Evolutionary conservation across 176 grass and related monocot species (phyloP).

Genomic region (Avena atlantica): DNA sequence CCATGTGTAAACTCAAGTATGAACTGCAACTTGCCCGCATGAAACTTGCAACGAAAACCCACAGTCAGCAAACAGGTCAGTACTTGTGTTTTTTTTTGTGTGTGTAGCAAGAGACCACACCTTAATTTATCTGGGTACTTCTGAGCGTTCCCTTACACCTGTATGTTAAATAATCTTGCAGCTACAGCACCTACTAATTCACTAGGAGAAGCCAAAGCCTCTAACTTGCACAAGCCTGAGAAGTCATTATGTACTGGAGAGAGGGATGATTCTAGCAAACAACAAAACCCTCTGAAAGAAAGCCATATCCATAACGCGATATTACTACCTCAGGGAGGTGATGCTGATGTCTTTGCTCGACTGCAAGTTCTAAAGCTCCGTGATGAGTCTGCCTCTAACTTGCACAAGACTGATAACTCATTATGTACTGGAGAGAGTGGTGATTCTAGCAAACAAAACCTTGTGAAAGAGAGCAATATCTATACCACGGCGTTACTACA

Average conservation of each 20-base stretch:
- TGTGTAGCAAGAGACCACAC: background rate
- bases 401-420: background rate
- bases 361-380: slow-evolving; percentile 42
- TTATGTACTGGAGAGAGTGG: background rate
- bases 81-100: background rate
- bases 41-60: slow-evolving; percentile 20
- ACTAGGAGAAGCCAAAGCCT: slow-evolving; percentile 24
- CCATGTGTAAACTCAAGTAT: slow-evolving; percentile 68
- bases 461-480: slow-evolving; percentile 20
- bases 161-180: slow-evolving; percentile 25
- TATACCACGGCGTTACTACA: background rate
- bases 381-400: slow-evolving; percentile 10
- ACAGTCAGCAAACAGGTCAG: slow-evolving; percentile 37
- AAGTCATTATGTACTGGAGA: background rate
- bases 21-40: slow-evolving; percentile 58
- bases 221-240: slow-evolving; percentile 17
- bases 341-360: slow-evolving; percentile 51
- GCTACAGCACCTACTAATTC: background rate
- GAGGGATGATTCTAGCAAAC: slow-evolving; percentile 34
- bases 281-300: slow-evolving; percentile 41
- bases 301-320: background rate
- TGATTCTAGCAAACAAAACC: slow-evolving; percentile 41
- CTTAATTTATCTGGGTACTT: slow-evolving; percentile 13
- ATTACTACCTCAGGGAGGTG: slow-evolving; percentile 20
- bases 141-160: background rate